phyloP scores from a whole-genome alignment of 2,329 filamentous ascomycete species.

The Apiospora hydei region DNA sequence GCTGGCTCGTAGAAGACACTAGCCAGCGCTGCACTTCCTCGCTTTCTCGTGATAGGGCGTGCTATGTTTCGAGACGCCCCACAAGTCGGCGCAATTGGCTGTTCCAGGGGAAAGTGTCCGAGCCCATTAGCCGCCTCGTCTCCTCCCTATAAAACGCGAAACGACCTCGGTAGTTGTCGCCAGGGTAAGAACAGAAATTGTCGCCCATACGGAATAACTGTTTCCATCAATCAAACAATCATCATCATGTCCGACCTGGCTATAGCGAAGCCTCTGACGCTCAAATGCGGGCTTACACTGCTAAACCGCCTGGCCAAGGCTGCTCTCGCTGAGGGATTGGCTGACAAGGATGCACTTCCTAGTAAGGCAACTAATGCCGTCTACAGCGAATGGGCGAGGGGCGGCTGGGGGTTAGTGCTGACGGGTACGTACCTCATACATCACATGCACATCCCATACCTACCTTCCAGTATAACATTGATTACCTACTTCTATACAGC shows the following conservation, averaged over 20 bases:
- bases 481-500: not conserved
- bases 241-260: conserved; percentile 18
- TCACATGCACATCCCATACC: not conserved
- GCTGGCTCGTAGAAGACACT: not conserved
- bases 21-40: not conserved
- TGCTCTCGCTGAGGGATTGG: conserved; percentile 57
- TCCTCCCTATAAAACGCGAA: not conserved
- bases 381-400: conserved; percentile 61
- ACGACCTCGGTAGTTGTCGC: not conserved
- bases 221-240: not conserved
- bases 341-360: conserved; percentile 51
- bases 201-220: not conserved
- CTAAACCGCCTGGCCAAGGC: conserved; percentile 62
- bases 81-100: conserved; percentile 4
- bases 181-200: not conserved
- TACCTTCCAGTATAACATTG: not conserved
- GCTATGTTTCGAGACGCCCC: not conserved
- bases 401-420: conserved; percentile 61
- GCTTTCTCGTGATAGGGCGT: not conserved
- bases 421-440: conserved; percentile 43
- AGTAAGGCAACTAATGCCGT: conserved; percentile 49
- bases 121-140: no score
- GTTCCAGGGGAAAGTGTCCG: conserved; percentile 2
- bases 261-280: conserved; percentile 44
- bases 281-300: conserved; percentile 57